Percentiles rank a stretch among this genome's conserved stretches.
Evolutionary conservation across 2,329 filamentous ascomycete genomes (phyloP).

Genomic region (Diplocarpon rosae): DNA sequence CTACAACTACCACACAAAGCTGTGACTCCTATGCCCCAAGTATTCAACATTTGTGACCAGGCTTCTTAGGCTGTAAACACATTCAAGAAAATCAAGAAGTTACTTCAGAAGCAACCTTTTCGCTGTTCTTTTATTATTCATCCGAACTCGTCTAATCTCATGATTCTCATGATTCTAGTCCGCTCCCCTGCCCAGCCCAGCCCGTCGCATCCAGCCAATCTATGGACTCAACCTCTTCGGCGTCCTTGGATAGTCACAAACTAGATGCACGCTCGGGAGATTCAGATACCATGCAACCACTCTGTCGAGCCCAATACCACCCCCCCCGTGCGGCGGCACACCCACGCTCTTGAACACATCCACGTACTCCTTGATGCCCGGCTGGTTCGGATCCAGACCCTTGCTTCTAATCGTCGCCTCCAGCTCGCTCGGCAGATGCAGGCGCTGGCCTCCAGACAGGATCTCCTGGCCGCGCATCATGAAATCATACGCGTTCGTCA

Average conservation of each 20-base stretch:
- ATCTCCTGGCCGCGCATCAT: constrained; percentile 93
- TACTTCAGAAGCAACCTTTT: too few species aligned
- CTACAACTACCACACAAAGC: too few species aligned
- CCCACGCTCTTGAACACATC: constrained; percentile 71
- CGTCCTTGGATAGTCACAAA: constrained; percentile 47
- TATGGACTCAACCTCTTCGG: constrained; percentile 47
- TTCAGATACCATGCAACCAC: constrained; percentile 59
- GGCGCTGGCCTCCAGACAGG: constrained; percentile 82
- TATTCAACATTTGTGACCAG: too few species aligned
- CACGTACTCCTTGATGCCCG: constrained; percentile 82
- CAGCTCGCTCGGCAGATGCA: constrained; percentile 68
- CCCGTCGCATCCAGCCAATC: background rate
- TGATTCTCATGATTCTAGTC: too few species aligned
- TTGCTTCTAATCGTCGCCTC: constrained; percentile 66
- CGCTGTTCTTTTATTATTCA: too few species aligned
- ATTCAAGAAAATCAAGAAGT: too few species aligned
- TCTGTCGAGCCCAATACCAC: constrained; percentile 81
- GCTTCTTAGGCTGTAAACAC: too few species aligned
- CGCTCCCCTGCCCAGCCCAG: too few species aligned
- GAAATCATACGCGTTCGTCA: constrained; percentile 66
- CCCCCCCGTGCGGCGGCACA: constrained; percentile 81
- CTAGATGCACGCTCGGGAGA: constrained; percentile 47
- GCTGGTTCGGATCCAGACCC: constrained; percentile 65
- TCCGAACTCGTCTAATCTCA: too few species aligned
- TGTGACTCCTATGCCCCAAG: too few species aligned